Base-by-base conservation (phyloP, 2,329 filamentous ascomycete genomes). In the Fusarium concolor region DNA sequence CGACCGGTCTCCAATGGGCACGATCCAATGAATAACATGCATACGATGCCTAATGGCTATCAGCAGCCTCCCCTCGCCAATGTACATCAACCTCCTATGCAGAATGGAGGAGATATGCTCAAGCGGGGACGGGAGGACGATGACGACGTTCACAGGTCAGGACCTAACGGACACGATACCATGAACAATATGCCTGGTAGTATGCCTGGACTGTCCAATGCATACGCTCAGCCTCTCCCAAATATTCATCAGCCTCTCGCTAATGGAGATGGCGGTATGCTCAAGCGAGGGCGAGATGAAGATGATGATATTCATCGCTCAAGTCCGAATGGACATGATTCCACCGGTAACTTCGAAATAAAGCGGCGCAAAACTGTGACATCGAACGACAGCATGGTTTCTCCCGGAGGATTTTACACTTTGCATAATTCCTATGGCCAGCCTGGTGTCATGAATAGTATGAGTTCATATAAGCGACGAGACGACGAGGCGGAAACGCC, bases 291-390 rank as follows among this genome's bases (percentile, higher is more conserved):
- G 4, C 82, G 84, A 12, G 83, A 85, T 31, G 90, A 92, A 33
- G 87, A 89, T n/a, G 88, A 64, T 33, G 61, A 64, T 37, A 29
- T 65, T 29, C 61, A 64, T 42, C 60, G 61, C 6, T 64, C 60
- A 59, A 64, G 61, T 39, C 89, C 86, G 74, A 86, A 86, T 43
- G 76, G 71, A 5, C 61, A 74, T 24, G 71, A 71, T 29, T 54
- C 65, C 15, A 71, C 76, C 65, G 76, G 73, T 10, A 88, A 90
- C 43, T 81, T 89, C 65, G 87, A 91, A 22, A 79, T 91, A 61
- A 96, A 96, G 82, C 89, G 93, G 70, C 89, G 92, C 65, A 95
- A 94, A 83, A 94, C 92, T 1, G 84, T 92, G 70, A 86, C 59
- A 17, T 62, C 59, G 10, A 62, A 55, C 31, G 59, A 62, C 41